Base-by-base conservation (phyloP, 2,329 filamentous ascomycete genomes). In the Epichloe festucae region DNA sequence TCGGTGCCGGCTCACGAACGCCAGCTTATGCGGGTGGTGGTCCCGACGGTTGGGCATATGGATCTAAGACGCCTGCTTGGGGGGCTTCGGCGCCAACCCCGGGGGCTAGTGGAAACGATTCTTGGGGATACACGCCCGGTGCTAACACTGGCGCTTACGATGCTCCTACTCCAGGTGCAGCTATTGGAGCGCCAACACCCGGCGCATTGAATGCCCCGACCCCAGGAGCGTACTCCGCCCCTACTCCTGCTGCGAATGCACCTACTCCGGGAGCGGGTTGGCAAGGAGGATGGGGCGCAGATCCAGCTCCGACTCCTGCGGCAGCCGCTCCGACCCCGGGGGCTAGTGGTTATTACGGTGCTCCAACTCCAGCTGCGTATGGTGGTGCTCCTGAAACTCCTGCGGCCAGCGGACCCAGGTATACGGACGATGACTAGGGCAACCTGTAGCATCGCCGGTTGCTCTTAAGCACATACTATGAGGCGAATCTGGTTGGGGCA, bases 31-130 rank as follows among this genome's bases (percentile, higher is more conserved):
- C 69, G 23, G 31, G 39, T 46, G 55, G 63, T 39, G 64, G 70
- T 40, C 68, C 71, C 50, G 83, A 85, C 53, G 73, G 77, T 35
- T 87, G 85, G 72, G 79, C 73, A 14, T 73, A 77, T 4, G 81
- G 85, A 6, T 85, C 84, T 34, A 87, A 90, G 66, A 94, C 89
- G 1, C 89, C 89, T 3, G 83, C 80, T 1, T 89, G 86, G 63
- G 79, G 77, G 77, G 27, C 70, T 8, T 77, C 77, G 3, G 78
- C 78, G 3, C 77, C 78, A 2, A 81, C 78, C 1, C 78, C 78
- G 76, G 74, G 10, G 10, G 78, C 74, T 49, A 78, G 75, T 61
- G 77, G 74, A 49, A 73, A 73, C 48, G 79, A 84, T 53, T 70
- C 75, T 5, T 83, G 80, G 79, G 77, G 76, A 39, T 80, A 79